phyloP scores from a whole-genome alignment of 257 asterid species.

The Phtheirospermum japonicum region DNA sequence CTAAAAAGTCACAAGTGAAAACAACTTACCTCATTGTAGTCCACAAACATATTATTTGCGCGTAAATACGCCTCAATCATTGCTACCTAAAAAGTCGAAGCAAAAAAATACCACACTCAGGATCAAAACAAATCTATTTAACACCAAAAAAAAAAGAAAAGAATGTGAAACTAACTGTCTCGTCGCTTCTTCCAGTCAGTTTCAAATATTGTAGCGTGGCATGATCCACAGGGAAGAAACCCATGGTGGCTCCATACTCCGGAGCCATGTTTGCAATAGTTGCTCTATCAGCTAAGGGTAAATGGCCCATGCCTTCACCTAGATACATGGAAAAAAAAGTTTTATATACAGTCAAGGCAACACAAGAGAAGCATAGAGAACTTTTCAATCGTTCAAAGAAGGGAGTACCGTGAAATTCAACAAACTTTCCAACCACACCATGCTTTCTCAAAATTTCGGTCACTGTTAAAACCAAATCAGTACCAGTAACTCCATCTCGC shows the following conservation, averaged over 20 bases:
- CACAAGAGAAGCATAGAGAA: slow-evolving; percentile 17
- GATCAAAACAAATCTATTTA: not conserved
- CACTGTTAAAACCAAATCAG: slow-evolving; percentile 90
- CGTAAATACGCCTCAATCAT: slow-evolving; percentile 86
- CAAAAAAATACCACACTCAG: slow-evolving; percentile 4
- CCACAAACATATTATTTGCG: slow-evolving; percentile 81
- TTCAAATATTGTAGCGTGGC: slow-evolving; percentile 77
- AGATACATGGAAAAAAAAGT: slow-evolving; percentile 16
- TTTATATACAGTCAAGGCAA: not conserved
- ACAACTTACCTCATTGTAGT: slow-evolving; percentile 63
- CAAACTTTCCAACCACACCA: slow-evolving; percentile 91
- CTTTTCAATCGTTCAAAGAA: slow-evolving; percentile 1
- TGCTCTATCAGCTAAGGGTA: slow-evolving; percentile 89
- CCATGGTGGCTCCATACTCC: slow-evolving; percentile 98
- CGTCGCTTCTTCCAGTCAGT: slow-evolving; percentile 85
- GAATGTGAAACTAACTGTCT: slow-evolving; percentile 45
- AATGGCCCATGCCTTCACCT: slow-evolving; percentile 81
- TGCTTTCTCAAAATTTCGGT: slow-evolving; percentile 88
- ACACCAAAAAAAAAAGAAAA: not conserved
- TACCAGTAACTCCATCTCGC: slow-evolving; percentile 81
- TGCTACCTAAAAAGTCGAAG: slow-evolving; percentile 49
- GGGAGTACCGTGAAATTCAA: slow-evolving; percentile 65
- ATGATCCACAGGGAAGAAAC: slow-evolving; percentile 94
- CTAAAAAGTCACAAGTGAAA: slow-evolving; percentile 1
- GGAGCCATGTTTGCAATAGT: slow-evolving; percentile 98